A percentile compares a stretch with the other conserved stretches of the same genome.
Evolutionary conservation across 1,139 yeast genomes (phyloP).

Genomic region (Yamadazyma aaseri): DNA sequence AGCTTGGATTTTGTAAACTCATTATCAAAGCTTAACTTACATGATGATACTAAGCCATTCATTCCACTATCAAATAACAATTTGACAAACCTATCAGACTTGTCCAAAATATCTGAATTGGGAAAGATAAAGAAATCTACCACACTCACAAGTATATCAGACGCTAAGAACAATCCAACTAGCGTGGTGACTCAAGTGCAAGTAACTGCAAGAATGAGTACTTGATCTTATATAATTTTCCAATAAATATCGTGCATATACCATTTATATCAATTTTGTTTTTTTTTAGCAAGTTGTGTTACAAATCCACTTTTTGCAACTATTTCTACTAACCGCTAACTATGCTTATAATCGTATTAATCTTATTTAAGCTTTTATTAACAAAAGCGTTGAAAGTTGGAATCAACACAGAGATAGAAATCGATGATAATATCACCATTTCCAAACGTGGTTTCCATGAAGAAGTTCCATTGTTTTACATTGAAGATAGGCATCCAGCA

Average conservation of each 20-base stretch:
- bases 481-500: constrained; percentile 27
- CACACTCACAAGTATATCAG: constrained; percentile 34
- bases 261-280: too few relatives aligned
- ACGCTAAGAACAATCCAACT: constrained; percentile 34
- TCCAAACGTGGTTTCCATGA: constrained; percentile 36
- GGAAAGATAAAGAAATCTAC: constrained; percentile 25
- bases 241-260: constrained; percentile 3
- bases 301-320: not conserved
- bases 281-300: constrained; percentile 6
- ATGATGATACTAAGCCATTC: constrained; percentile 17
- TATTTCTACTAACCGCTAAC: not conserved
- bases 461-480: constrained; percentile 29
- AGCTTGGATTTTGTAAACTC: constrained; percentile 14
- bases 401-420: constrained; percentile 5
- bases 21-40: constrained; percentile 14
- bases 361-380: not conserved
- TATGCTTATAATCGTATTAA: too few relatives aligned
- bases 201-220: constrained; percentile 44
- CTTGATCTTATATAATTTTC: constrained; percentile 20
- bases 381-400: constrained; percentile 3
- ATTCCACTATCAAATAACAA: constrained; percentile 33
- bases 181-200: constrained; percentile 47
- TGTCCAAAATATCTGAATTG: constrained; percentile 9
- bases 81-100: constrained; percentile 20
- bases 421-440: constrained; percentile 8